phyloP scores from a whole-genome alignment of 352 stramenopile genomes.

The Elongisporangium prolatum region DNA sequence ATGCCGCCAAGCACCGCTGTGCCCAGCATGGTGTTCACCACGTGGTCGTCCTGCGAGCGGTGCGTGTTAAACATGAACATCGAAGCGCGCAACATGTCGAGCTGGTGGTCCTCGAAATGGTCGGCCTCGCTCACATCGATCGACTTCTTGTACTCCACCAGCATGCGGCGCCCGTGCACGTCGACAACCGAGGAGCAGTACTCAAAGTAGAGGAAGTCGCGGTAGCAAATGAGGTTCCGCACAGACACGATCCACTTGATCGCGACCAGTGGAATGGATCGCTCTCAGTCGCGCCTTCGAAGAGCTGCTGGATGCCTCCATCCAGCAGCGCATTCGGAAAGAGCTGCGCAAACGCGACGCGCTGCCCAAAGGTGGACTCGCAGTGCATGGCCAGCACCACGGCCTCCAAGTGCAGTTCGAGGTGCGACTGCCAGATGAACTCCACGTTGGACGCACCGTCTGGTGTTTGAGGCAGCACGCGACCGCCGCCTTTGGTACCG shows the following conservation, averaged over 20 bases:
- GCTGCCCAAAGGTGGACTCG: not conserved
- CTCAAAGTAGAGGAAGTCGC: not conserved
- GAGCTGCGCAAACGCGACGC: not conserved
- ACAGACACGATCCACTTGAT: not conserved
- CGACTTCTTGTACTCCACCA: not conserved
- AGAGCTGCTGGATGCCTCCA: not conserved
- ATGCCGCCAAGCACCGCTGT: not conserved
- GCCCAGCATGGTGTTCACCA: not conserved
- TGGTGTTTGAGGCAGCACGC: not conserved
- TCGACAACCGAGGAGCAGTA: not conserved
- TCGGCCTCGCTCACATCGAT: not conserved
- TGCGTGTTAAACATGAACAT: not conserved
- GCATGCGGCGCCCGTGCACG: not conserved
- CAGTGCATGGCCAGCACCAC: not conserved
- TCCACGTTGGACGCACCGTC: conserved; percentile 21
- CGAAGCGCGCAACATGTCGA: not conserved
- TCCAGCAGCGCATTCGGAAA: not conserved
- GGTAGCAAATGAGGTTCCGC: not conserved
- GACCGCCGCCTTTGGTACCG: conserved; percentile 15
- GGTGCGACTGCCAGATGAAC: conserved; percentile 8
- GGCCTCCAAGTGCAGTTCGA: not conserved
- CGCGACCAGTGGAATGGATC: not conserved
- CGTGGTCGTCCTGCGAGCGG: not conserved
- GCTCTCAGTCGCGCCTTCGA: not conserved
- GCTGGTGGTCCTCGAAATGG: not conserved